Evolutionary conservation across 2,329 filamentous ascomycete species (phyloP), one percentile per base, ranked within the genome.

Genomic region (Aureobasidium sp.): DNA sequence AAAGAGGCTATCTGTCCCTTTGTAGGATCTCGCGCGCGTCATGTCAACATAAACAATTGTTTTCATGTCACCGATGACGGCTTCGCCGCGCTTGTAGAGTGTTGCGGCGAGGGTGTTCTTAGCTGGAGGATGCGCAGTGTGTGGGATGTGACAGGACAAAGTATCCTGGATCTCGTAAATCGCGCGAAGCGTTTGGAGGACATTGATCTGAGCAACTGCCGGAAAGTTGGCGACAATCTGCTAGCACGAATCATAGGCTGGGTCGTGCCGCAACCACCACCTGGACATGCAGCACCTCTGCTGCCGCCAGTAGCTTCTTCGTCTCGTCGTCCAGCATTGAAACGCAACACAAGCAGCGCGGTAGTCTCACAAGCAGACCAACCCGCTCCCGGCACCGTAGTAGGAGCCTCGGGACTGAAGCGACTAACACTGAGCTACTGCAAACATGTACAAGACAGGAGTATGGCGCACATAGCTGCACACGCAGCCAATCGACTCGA

Each of bases 61-160:
- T 99, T 97, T 71, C 94, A 99, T 71, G 84, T 99, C 53, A 96
- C 91, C 0, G 94, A 99, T 68, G 91, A 96, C 71, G 94, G 94
- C 0, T 99, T 97, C 72, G 84, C 83, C 16, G 81, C 86, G 5
- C 77, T 99, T 3, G 92, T 89, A 71, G 83, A 83, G 58, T 80
- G 81, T 1, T 97, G 93, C 69, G 92, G 89, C 5, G 82, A 84
- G 36, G 90, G 89, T 63, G 85, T 94, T 13, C 86, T 82, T 66
- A 77, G 81, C 10, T 97, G 94, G 92, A 89, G 85, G 68, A 99
- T 99, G 94, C 94, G 93, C 70, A 95, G 89, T 48, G 93, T 97
- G 0, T 99, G 94, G 94, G 94, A 99, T 69, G 94, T 99, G 15
- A 96, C 91, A 0, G 93, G 92, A 1, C 90, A 89, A 64, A 91